Evolutionary conservation across 306 rosid genomes (phyloP).

Genomic region (peach (Prunus persica)): DNA sequence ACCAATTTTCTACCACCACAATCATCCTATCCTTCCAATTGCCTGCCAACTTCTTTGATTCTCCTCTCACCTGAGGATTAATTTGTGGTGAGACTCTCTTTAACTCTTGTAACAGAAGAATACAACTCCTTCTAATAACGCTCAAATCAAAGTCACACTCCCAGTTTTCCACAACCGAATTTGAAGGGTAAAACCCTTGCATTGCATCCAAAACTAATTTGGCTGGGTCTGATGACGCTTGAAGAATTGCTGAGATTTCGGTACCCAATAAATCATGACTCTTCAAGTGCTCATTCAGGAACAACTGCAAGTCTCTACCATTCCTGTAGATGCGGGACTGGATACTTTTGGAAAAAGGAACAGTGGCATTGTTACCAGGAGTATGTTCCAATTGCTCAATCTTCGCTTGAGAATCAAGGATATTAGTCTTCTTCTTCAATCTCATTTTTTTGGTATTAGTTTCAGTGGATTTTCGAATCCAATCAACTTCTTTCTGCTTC

Average conservation of each 20-base stretch:
- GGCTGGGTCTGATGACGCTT: slow-evolving; percentile 31
- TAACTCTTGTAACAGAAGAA: slow-evolving; percentile 37
- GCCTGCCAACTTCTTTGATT: slow-evolving; percentile 36
- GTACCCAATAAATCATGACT: slow-evolving; percentile 21
- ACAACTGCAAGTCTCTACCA: slow-evolving; percentile 29
- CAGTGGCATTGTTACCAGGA: neutral
- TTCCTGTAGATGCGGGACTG: neutral
- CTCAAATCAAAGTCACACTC: slow-evolving; percentile 25
- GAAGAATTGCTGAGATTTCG: slow-evolving; percentile 28
- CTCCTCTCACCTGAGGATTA: slow-evolving; percentile 33
- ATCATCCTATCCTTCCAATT: slow-evolving; percentile 44
- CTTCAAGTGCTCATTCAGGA: slow-evolving; percentile 33
- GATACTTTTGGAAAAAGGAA: slow-evolving; percentile 5
- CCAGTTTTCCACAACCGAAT: slow-evolving; percentile 5
- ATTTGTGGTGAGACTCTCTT: slow-evolving; percentile 34
- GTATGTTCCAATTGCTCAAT: slow-evolving; percentile 11
- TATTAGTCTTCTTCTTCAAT: neutral
- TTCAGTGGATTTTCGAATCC: slow-evolving; percentile 1
- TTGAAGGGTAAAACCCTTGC: slow-evolving; percentile 41
- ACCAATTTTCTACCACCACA: slow-evolving; percentile 2
- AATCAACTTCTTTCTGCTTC: slow-evolving; percentile 18
- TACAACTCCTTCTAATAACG: slow-evolving; percentile 39
- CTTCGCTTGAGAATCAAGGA: slow-evolving; percentile 20
- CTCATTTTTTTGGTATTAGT: too few relatives aligned
- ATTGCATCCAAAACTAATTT: slow-evolving; percentile 50